Evolutionary conservation across 352 stramenopile genomes (phyloP).

Genomic region (Phytophthora hibernalis): DNA sequence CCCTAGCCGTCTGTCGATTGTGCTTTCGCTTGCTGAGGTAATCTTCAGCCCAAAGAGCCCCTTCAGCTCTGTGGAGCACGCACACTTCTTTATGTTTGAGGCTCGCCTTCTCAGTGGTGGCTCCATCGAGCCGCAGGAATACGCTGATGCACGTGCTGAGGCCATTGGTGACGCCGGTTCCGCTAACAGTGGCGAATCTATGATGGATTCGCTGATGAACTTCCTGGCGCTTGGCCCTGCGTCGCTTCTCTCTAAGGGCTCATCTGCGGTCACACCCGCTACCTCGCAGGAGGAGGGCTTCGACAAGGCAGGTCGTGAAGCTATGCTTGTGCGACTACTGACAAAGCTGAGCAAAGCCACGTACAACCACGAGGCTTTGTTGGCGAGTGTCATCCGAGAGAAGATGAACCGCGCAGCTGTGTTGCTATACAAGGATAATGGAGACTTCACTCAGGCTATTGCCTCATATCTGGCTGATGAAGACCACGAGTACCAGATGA

Average conservation of each 20-base stretch:
- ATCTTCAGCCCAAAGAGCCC: constrained; percentile 69
- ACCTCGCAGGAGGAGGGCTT: constrained; percentile 86
- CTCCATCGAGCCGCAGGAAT: constrained; percentile 84
- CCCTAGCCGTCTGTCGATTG: constrained; percentile 83
- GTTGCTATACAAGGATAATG: constrained; percentile 82
- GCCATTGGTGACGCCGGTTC: constrained; percentile 56
- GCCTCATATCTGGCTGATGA: constrained; percentile 84
- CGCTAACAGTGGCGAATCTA: constrained; percentile 52
- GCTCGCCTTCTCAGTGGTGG: constrained; percentile 84
- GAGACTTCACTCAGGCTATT: constrained; percentile 77
- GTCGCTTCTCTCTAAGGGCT: constrained; percentile 57
- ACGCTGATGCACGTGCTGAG: constrained; percentile 71
- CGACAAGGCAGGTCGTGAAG: constrained; percentile 80
- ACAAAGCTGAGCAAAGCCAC: constrained; percentile 85
- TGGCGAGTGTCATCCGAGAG: constrained; percentile 76
- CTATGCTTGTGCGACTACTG: constrained; percentile 86
- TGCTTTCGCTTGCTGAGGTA: constrained; percentile 83
- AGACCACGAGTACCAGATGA: constrained; percentile 85
- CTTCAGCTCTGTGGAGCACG: constrained; percentile 86
- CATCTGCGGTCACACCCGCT: constrained; percentile 46
- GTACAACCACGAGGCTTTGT: constrained; percentile 78
- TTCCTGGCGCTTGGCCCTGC: constrained; percentile 83
- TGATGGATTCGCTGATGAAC: constrained; percentile 92
- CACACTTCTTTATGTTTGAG: constrained; percentile 92
- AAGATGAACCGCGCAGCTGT: constrained; percentile 87